Evolutionary conservation across 2,329 filamentous ascomycete species (phyloP).

Genomic region (Pyricularia grisea): DNA sequence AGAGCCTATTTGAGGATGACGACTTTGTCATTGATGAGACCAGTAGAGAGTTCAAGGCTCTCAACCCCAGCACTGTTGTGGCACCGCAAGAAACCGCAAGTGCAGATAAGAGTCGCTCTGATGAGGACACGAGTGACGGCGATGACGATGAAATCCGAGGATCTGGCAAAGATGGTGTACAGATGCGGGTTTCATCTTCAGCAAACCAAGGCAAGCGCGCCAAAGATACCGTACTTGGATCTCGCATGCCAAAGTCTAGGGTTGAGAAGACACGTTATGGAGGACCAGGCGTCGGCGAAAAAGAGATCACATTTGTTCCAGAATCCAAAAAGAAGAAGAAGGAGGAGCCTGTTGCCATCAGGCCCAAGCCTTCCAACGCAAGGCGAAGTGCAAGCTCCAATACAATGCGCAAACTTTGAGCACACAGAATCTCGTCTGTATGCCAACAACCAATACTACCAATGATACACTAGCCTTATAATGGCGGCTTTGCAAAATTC

Average conservation of each 20-base stretch:
- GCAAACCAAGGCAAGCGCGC: slow-evolving; percentile 49
- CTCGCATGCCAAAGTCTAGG: slow-evolving; percentile 41
- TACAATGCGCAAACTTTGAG: slow-evolving; percentile 58
- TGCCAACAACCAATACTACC: not conserved
- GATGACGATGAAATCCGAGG: slow-evolving; percentile 22
- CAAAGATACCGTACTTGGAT: slow-evolving; percentile 47
- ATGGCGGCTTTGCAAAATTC: not conserved
- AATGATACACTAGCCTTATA: not conserved
- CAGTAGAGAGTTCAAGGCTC: slow-evolving; percentile 73
- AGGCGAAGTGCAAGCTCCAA: slow-evolving; percentile 70
- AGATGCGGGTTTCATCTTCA: slow-evolving; percentile 62
- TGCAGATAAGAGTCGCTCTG: slow-evolving; percentile 27
- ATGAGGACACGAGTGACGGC: slow-evolving; percentile 31
- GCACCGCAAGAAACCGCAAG: slow-evolving; percentile 23
- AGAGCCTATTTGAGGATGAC: slow-evolving; percentile 80
- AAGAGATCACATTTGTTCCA: slow-evolving; percentile 66
- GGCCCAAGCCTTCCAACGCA: slow-evolving; percentile 25
- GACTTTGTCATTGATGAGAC: slow-evolving; percentile 89
- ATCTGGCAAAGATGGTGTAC: slow-evolving; percentile 27
- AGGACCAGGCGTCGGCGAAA: slow-evolving; percentile 49
- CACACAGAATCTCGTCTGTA: not conserved
- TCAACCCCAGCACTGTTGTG: slow-evolving; percentile 78
- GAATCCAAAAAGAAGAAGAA: slow-evolving; percentile 42
- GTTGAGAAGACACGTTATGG: slow-evolving; percentile 28
- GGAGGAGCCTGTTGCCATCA: slow-evolving; percentile 21